A percentile compares a stretch with the other conserved stretches of the same genome.
phyloP scores from a whole-genome alignment of 2,329 filamentous ascomycete species.

The Chaetomiaceae sp. region DNA sequence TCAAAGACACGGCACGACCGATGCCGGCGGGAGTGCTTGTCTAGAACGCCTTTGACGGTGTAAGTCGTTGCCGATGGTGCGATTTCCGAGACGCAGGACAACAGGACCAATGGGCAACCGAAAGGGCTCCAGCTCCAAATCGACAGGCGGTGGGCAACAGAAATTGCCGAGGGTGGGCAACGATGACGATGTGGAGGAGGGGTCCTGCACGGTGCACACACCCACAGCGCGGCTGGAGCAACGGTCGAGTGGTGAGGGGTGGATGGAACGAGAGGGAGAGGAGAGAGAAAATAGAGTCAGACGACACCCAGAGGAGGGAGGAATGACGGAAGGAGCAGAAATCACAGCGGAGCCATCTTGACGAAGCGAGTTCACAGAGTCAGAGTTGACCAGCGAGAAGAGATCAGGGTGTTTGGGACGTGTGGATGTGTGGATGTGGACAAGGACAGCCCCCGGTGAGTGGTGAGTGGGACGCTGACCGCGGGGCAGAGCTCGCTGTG shows the following conservation, averaged over 20 bases:
- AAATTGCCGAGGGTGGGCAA: slow-evolving; percentile 22
- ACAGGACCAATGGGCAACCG: not conserved
- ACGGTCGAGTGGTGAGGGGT: slow-evolving; percentile 6
- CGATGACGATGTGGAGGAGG: not conserved
- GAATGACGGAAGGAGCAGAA: slow-evolving; percentile 5
- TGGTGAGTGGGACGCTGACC: slow-evolving; percentile 14
- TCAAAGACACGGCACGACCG: slow-evolving; percentile 8
- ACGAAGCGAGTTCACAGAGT: not conserved
- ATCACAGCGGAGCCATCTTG: slow-evolving; percentile 25
- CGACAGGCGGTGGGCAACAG: slow-evolving; percentile 11
- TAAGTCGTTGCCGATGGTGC: not conserved
- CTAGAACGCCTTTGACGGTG: not conserved
- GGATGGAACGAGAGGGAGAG: slow-evolving; percentile 5
- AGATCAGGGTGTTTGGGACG: slow-evolving; percentile 4
- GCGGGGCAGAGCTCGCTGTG: slow-evolving; percentile 15
- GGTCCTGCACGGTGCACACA: not conserved
- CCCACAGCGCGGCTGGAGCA: not conserved
- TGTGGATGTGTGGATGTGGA: slow-evolving; percentile 12
- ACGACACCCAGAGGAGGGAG: slow-evolving; percentile 5
- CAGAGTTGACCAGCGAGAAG: slow-evolving; percentile 8
- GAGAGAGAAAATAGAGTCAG: not conserved
- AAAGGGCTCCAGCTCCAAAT: slow-evolving; percentile 12
- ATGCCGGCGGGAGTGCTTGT: slow-evolving; percentile 5
- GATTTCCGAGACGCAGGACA: too few species aligned
- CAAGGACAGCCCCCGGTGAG: slow-evolving; percentile 1